phyloP scores from a whole-genome alignment of 2,329 filamentous ascomycete species.

The Nemania diffusa region DNA sequence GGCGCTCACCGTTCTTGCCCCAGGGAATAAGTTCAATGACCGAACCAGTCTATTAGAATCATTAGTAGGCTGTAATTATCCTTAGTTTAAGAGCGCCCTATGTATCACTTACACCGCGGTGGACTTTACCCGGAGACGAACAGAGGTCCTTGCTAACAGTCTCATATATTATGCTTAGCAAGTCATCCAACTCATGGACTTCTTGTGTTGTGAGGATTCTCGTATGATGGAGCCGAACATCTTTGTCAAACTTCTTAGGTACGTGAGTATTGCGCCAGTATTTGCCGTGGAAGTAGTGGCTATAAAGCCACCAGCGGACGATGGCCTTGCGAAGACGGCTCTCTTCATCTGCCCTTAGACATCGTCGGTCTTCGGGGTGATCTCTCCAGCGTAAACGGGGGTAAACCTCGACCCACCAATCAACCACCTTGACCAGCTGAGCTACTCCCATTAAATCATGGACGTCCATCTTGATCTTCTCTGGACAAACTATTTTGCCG shows the following conservation, averaged over 20 bases:
- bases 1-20: slow-evolving; percentile 45
- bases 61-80: slow-evolving; percentile 28
- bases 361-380: slow-evolving; percentile 57
- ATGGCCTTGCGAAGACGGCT: slow-evolving; percentile 61
- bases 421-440: slow-evolving; percentile 49
- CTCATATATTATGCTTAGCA: slow-evolving; percentile 41
- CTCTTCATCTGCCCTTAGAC: slow-evolving; percentile 56
- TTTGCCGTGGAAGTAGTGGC: slow-evolving; percentile 62
- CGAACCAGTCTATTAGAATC: slow-evolving; percentile 26
- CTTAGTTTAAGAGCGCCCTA: not conserved
- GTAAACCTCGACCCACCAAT: slow-evolving; percentile 55
- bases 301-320: slow-evolving; percentile 66
- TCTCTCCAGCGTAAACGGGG: slow-evolving; percentile 59
- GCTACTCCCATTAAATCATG: slow-evolving; percentile 48
- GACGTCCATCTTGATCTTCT: slow-evolving; percentile 41
- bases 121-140: slow-evolving; percentile 43
- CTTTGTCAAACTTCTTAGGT: slow-evolving; percentile 40
- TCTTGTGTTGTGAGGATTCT: slow-evolving; percentile 45
- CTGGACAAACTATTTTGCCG: slow-evolving; percentile 39
- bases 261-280: slow-evolving; percentile 44
- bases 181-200: slow-evolving; percentile 44
- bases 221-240: slow-evolving; percentile 45
- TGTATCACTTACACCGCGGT: slow-evolving; percentile 39
- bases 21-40: slow-evolving; percentile 44
- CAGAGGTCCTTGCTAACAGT: slow-evolving; percentile 47